Conservation (phyloP, 1,139 yeast species). For the Hemisphaericaspora xylanilytica region DNA sequence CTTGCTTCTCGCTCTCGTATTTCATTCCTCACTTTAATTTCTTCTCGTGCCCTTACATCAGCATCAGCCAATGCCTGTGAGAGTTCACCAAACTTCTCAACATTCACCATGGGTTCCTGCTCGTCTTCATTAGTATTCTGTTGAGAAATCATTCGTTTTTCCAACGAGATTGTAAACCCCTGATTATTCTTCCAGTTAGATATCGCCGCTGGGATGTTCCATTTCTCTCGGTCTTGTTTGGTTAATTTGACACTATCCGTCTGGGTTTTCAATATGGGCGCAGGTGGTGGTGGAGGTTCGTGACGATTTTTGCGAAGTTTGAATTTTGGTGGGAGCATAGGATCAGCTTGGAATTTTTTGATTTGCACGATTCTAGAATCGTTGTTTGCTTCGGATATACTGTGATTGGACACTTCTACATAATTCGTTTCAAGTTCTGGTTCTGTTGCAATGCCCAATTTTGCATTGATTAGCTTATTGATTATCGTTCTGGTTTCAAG, state of each 20-base stretch:
- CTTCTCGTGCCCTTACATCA: slow-evolving; percentile 70
- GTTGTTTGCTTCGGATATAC: slow-evolving; percentile 15
- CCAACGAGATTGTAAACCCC: slow-evolving; percentile 82
- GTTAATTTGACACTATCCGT: slow-evolving; percentile 45
- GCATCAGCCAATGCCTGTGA: slow-evolving; percentile 75
- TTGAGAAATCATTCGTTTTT: slow-evolving; percentile 66
- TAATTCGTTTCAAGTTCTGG: slow-evolving; percentile 16
- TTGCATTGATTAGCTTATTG: slow-evolving; percentile 20
- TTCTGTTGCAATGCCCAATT: slow-evolving; percentile 16
- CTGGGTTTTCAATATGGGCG: slow-evolving; percentile 40
- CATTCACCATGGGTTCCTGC: slow-evolving; percentile 36
- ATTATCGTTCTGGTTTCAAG: slow-evolving; percentile 31
- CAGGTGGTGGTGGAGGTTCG: slow-evolving; percentile 63
- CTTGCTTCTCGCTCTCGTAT: slow-evolving; percentile 47
- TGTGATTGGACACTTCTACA: slow-evolving; percentile 22
- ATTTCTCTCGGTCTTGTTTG: slow-evolving; percentile 71
- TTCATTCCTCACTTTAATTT: slow-evolving; percentile 59
- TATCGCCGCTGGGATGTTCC: slow-evolving; percentile 90
- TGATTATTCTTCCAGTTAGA: slow-evolving; percentile 96
- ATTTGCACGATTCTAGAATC: slow-evolving; percentile 30
- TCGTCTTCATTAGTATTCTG: slow-evolving; percentile 33
- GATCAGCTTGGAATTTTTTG: slow-evolving; percentile 58
- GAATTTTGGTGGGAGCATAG: slow-evolving; percentile 80
- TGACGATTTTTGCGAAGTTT: slow-evolving; percentile 73
- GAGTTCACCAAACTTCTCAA: slow-evolving; percentile 57